These are phyloP conservation scores for Colletotrichum brevisporum DNA, from an alignment of 2,329 filamentous ascomycete genomes.

Conservation along the genomic window DNA sequence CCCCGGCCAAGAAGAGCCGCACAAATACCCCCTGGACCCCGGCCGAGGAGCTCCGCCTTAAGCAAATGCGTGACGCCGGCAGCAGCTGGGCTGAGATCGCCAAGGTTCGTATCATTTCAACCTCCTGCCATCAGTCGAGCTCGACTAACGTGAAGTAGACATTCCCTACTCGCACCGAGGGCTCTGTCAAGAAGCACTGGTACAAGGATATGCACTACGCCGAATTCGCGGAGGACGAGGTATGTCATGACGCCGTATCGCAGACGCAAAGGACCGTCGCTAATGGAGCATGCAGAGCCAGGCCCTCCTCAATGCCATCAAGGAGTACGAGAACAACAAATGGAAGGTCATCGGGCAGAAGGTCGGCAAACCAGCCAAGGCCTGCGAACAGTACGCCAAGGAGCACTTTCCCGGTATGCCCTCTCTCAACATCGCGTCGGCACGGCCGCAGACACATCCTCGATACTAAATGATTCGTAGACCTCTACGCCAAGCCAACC, in stretches of 20 bases:
- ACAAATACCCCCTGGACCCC: slow-evolving; percentile 99
- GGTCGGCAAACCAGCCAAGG: slow-evolving; percentile 97
- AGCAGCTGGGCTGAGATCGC: slow-evolving; percentile 99
- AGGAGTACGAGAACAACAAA: slow-evolving; percentile 98
- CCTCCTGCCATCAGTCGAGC: background rate
- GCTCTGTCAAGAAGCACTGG: slow-evolving; percentile 99
- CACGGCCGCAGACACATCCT: slow-evolving; percentile 41
- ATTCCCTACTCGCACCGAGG: slow-evolving; percentile 93
- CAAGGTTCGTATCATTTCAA: slow-evolving; percentile 74
- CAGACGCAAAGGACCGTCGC: slow-evolving; percentile 21
- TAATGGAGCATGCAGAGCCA: slow-evolving; percentile 68
- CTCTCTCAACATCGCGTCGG: slow-evolving; percentile 43
- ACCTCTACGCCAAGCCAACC: slow-evolving; percentile 56
- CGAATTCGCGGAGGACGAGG: slow-evolving; percentile 97
- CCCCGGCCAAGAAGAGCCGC: slow-evolving; percentile 88
- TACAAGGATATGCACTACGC: slow-evolving; percentile 99
- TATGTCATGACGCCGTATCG: slow-evolving; percentile 59
- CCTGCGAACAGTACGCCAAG: slow-evolving; percentile 87
- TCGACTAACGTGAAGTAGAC: slow-evolving; percentile 66
- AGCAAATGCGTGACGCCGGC: slow-evolving; percentile 93
- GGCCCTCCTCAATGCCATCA: slow-evolving; percentile 91
- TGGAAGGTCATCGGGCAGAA: slow-evolving; percentile 98
- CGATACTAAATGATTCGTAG: slow-evolving; percentile 51
- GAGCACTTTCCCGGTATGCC: slow-evolving; percentile 82
- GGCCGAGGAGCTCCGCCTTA: slow-evolving; percentile 90